Evolutionary conservation across 2,329 filamentous ascomycete species (phyloP), one percentile per base, ranked within the genome.

Genomic region (Pestalotiopsis sp.): DNA sequence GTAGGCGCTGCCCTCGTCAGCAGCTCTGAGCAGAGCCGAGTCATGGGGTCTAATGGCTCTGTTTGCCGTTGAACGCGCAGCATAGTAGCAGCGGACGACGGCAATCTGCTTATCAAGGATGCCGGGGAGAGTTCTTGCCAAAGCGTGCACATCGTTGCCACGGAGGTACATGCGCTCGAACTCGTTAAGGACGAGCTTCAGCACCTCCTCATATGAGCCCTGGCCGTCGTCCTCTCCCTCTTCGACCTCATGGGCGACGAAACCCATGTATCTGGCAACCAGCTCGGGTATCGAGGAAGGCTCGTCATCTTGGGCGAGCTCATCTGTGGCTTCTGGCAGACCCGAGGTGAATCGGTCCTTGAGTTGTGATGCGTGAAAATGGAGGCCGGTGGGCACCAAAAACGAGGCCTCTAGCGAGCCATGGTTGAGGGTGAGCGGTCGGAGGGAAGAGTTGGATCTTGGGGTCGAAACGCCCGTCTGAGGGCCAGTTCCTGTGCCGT

Each of bases 391-490:
- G 68, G 96, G 95, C 78, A 99, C 92, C 77, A 98, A 91, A 80
- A 99, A 96, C 66, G 94, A 95, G 77, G 97, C 94, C 81, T 99
- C 96, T 83, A 99, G 94, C 66, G 93, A 94, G 80, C 97, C 96
- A 82, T 99, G 96, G 73, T 90, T 88, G 77, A 99, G 88, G 76
- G 92, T 94, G 78, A 99, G 89, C 71, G 96, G 95, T 73, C 96
- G 93, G 73, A 98, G 90, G 72, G 95, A 97, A 73, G 94, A 91
- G 75, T 93, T 96, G 67, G 95, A 97, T 83, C 96, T 92, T 75
- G 96, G 96, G 75, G 96, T 99, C 73, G 94, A 97, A 78, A 97
- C 94, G 83, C 96, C 96, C 84, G 96, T 99, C 83, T 97, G 94
- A 70, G 93, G 90, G 83, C 92, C 93, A 69, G 91, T 93, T 75